Evolutionary conservation across 1,139 yeast species (phyloP).

Genomic region (Yamadazyma friedrichii): DNA sequence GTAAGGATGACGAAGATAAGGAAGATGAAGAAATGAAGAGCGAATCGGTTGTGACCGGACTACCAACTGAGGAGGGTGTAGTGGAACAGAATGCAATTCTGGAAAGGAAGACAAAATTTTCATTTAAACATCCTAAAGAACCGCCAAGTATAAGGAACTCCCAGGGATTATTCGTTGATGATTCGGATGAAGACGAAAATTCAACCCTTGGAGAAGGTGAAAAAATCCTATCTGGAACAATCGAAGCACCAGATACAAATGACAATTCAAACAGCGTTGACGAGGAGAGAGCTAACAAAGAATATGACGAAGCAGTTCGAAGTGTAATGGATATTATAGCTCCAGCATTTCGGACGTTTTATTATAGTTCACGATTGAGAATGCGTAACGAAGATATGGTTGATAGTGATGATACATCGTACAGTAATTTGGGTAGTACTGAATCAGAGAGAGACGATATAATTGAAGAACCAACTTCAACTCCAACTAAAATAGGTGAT

Average conservation of each 20-base stretch:
- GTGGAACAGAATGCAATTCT: too few relatives aligned
- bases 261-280: too few relatives aligned
- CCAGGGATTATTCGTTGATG: too few relatives aligned
- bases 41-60: neutral
- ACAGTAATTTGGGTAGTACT: conserved; percentile 12
- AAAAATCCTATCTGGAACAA: too few relatives aligned
- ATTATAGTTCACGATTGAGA: neutral
- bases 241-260: too few relatives aligned
- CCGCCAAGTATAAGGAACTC: neutral
- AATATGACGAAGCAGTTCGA: too few relatives aligned
- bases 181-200: too few relatives aligned
- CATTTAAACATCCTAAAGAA: neutral
- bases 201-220: too few relatives aligned
- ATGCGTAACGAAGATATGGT: conserved; percentile 2
- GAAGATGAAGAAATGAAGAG: neutral
- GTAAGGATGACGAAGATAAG: neutral
- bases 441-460: conserved; percentile 6
- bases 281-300: too few relatives aligned
- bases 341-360: too few relatives aligned
- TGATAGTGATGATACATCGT: conserved; percentile 12
- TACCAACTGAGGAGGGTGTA: too few relatives aligned
- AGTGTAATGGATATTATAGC: too few relatives aligned
- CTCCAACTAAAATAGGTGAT: neutral
- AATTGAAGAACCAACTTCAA: neutral
- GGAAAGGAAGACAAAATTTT: neutral